phyloP scores from a whole-genome alignment of 805 yeast species.

The Cyberlindnera bimundalis region DNA sequence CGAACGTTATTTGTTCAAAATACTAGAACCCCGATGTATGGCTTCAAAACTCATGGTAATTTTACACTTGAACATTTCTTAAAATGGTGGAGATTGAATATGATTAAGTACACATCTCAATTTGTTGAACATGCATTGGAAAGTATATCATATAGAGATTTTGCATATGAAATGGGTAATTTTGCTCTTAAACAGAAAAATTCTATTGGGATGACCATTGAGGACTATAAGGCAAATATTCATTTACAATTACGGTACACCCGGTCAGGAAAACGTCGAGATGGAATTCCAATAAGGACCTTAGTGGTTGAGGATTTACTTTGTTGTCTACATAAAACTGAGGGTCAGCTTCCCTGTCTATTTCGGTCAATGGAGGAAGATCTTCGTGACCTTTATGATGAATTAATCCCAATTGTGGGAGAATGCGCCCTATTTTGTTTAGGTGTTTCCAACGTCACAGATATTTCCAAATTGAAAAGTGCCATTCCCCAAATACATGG shows the following conservation, averaged over 20 bases:
- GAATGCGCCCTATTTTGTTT: constrained; percentile 3
- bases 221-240: neutral
- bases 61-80: neutral
- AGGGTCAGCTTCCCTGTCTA: neutral
- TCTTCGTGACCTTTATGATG: neutral
- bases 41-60: neutral
- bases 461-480: neutral
- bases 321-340: neutral
- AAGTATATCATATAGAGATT: neutral
- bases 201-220: constrained; percentile 1
- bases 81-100: constrained; percentile 4
- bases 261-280: neutral
- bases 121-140: neutral
- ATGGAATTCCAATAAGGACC: neutral
- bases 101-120: constrained; percentile 1
- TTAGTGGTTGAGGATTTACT: constrained; percentile 1
- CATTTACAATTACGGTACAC: neutral
- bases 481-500: neutral
- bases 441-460: neutral
- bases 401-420: neutral
- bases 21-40: neutral
- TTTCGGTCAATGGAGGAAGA: constrained; percentile 1
- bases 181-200: neutral
- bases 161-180: neutral
- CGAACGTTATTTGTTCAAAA: neutral